phyloP scores from a whole-genome alignment of 2,329 filamentous ascomycete species.

The Aureobasidium sp. region DNA sequence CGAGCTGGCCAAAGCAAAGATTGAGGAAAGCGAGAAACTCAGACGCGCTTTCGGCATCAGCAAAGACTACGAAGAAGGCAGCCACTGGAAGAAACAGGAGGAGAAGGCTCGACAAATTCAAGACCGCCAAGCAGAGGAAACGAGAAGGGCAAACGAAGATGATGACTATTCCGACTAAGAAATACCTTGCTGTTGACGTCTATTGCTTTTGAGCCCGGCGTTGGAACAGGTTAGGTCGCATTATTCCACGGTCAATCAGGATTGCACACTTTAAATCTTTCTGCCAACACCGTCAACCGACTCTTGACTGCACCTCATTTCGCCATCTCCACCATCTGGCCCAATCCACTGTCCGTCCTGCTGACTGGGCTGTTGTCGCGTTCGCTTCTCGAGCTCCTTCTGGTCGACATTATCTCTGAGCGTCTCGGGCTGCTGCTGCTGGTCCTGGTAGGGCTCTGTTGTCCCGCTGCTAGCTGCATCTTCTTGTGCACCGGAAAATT shows the following conservation, averaged over 20 bases:
- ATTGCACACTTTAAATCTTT: background rate
- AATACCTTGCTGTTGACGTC: background rate
- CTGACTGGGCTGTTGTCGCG: background rate
- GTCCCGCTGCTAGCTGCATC: background rate
- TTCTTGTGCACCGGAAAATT: background rate
- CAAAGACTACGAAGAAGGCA: slow-evolving; percentile 76
- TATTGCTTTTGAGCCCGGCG: background rate
- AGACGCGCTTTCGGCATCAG: slow-evolving; percentile 80
- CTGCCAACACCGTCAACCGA: background rate
- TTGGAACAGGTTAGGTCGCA: background rate
- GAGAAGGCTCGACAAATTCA: slow-evolving; percentile 44
- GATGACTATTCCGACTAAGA: slow-evolving; percentile 7
- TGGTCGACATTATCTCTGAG: slow-evolving; percentile 8
- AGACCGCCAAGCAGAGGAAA: slow-evolving; percentile 1
- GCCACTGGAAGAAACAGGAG: slow-evolving; percentile 79
- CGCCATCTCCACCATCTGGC: background rate
- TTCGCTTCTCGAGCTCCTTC: background rate
- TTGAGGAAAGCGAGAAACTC: slow-evolving; percentile 85
- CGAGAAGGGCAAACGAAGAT: background rate
- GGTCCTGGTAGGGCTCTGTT: background rate
- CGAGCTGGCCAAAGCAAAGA: slow-evolving; percentile 92
- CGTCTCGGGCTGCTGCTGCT: slow-evolving; percentile 1
- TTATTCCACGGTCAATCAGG: background rate
- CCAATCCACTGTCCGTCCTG: slow-evolving; percentile 7
- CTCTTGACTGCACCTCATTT: background rate